Percentiles rank a stretch among this genome's conserved stretches.
Conservation (phyloP, 192 early-diverging fungal genomes). For the Gigaspora rosea region DNA sequence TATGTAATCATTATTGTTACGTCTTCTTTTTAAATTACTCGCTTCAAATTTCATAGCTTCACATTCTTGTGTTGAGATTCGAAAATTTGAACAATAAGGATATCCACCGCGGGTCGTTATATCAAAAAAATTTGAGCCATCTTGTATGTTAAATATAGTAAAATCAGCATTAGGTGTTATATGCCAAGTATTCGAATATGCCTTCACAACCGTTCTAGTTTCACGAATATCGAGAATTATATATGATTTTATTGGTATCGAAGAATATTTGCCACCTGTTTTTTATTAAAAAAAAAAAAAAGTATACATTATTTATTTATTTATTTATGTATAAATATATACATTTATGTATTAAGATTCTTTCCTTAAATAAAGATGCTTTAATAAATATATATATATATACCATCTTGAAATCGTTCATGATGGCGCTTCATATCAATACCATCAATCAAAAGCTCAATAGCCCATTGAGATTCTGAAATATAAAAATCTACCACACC, state of each 20-base stretch:
- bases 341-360: neutral
- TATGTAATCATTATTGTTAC: neutral
- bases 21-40: conserved; percentile 17
- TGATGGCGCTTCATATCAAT: conserved; percentile 31
- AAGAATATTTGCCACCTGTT: conserved; percentile 25
- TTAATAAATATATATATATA: no score
- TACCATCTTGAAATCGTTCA: conserved; percentile 30
- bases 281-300: neutral
- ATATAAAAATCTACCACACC: conserved; percentile 30
- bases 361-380: no score
- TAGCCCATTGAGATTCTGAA: conserved; percentile 28
- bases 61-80: neutral
- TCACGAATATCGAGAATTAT: conserved; percentile 28
- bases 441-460: conserved; percentile 32
- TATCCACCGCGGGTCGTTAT: neutral
- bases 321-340: neutral
- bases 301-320: neutral
- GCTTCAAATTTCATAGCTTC: conserved; percentile 25
- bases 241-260: conserved; percentile 25
- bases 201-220: conserved; percentile 18
- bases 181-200: conserved; percentile 28
- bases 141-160: conserved; percentile 6
- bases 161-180: conserved; percentile 23
- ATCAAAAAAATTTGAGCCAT: conserved; percentile 1
- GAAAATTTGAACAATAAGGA: neutral